phyloP scores from a whole-genome alignment of 1,139 yeast species.

The Wickerhamomyces sp. region DNA sequence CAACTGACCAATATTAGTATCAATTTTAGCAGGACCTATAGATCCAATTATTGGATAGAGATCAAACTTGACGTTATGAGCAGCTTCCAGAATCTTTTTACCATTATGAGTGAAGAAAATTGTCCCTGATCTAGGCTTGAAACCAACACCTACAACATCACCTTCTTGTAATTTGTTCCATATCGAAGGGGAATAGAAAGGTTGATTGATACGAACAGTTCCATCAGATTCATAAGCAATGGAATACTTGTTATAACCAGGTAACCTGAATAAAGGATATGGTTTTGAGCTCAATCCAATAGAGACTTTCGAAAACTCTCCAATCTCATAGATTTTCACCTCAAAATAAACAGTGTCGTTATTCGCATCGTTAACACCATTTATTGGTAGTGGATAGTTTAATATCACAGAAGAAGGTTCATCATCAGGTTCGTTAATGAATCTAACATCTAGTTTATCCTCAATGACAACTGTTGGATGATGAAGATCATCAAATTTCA shows the following conservation, averaged over 20 bases:
- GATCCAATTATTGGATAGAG: conserved; percentile 81
- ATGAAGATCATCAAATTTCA: conserved; percentile 20
- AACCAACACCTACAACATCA: conserved; percentile 87
- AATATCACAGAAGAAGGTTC: conserved; percentile 43
- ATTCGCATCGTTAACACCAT: conserved; percentile 34
- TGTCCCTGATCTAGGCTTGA: conserved; percentile 66
- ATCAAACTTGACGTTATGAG: conserved; percentile 74
- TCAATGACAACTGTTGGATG: conserved; percentile 42
- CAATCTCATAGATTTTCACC: conserved; percentile 53
- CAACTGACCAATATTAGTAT: conserved; percentile 75
- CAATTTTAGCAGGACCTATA: conserved; percentile 54
- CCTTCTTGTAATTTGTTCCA: conserved; percentile 75
- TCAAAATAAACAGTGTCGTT: conserved; percentile 67
- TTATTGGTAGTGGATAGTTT: conserved; percentile 60
- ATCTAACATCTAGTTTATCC: conserved; percentile 59
- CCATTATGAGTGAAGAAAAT: conserved; percentile 83
- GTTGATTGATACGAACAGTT: conserved; percentile 72
- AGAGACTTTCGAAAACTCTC: conserved; percentile 36
- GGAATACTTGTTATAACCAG: conserved; percentile 77
- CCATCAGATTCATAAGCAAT: conserved; percentile 89
- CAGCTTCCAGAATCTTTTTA: conserved; percentile 71
- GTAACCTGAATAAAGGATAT: conserved; percentile 82
- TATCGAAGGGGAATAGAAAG: conserved; percentile 64
- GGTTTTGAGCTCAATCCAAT: conserved; percentile 87
- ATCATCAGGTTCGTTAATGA: conserved; percentile 28